Percentiles rank a stretch among this genome's conserved stretches.
Conservation (phyloP, 164 flowering plant species). For the Magnolia sinica region DNA sequence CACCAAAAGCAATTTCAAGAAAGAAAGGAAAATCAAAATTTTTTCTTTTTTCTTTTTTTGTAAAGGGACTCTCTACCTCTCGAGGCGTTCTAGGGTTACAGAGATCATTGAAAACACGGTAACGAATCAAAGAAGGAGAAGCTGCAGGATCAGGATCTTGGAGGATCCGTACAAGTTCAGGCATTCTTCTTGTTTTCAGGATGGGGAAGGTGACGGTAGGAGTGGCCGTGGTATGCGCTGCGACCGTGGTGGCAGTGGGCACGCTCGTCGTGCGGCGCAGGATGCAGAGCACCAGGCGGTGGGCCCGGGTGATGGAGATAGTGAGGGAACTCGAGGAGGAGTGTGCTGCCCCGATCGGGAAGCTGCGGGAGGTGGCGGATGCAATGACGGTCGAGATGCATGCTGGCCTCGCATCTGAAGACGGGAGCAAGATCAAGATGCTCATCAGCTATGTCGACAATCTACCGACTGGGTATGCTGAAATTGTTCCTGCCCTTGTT, state of each 20-base stretch:
- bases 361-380: constrained; percentile 78
- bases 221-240: constrained; percentile 70
- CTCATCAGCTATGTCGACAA: constrained; percentile 85
- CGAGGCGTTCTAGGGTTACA: too few species aligned
- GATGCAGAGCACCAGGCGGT: constrained; percentile 49
- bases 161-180: not conserved
- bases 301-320: constrained; percentile 61
- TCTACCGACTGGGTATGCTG: constrained; percentile 77
- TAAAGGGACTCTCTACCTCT: too few species aligned
- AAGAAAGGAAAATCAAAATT: too few species aligned
- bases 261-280: constrained; percentile 61
- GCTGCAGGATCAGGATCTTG: too few species aligned
- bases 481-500: not conserved
- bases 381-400: constrained; percentile 97
- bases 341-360: constrained; percentile 56
- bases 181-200: constrained; percentile 15
- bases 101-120: too few species aligned
- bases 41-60: too few species aligned
- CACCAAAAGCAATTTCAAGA: too few species aligned
- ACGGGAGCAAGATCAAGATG: constrained; percentile 96
- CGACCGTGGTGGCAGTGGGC: constrained; percentile 74
- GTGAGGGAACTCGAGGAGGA: constrained; percentile 70
- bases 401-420: constrained; percentile 92
- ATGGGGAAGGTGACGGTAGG: constrained; percentile 46
- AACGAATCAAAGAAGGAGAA: constrained; percentile 22